Evolutionary conservation across 345 rosid genomes (phyloP).

Genomic region (Eucalyptus cloeziana): DNA sequence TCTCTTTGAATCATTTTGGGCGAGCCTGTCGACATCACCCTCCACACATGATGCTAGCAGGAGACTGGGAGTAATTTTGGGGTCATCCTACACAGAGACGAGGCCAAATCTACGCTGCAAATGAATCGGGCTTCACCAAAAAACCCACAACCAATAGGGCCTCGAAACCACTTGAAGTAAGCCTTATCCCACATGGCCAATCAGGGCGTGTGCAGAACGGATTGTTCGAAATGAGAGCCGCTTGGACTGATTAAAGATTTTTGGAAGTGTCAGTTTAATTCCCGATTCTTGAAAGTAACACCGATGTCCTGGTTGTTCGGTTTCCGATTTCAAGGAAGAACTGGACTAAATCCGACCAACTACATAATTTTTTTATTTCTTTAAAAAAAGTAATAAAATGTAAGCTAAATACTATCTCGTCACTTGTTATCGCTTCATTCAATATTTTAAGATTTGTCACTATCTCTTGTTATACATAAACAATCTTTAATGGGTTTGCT

Average conservation of each 20-base stretch:
- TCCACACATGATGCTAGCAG: neutral
- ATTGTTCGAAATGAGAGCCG: fast-evolving
- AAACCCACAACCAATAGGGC: neutral
- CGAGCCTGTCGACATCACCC: neutral
- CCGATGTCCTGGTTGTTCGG: fast-evolving
- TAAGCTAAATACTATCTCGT: too few relatives aligned
- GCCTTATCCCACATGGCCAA: too few relatives aligned
- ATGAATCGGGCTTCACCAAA: neutral
- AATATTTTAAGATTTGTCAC: too few relatives aligned
- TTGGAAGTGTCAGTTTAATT: fast-evolving
- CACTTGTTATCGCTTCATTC: fast-evolving
- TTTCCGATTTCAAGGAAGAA: fast-evolving
- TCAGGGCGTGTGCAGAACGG: too few relatives aligned
- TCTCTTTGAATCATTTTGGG: neutral
- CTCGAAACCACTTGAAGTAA: neutral
- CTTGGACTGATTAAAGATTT: fast-evolving
- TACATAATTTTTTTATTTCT: too few relatives aligned
- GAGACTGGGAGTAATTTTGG: neutral
- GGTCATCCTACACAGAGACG: neutral
- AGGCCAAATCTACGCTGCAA: fast-evolving
- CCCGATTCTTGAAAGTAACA: too few relatives aligned
- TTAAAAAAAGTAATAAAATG: too few relatives aligned
- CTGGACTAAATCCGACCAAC: fast-evolving
- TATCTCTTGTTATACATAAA: too few relatives aligned
- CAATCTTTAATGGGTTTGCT: too few relatives aligned